Evolutionary conservation across 345 rosid species (phyloP), one percentile per base, ranked within the genome.

Genomic region (Cochlearia excelsa): DNA sequence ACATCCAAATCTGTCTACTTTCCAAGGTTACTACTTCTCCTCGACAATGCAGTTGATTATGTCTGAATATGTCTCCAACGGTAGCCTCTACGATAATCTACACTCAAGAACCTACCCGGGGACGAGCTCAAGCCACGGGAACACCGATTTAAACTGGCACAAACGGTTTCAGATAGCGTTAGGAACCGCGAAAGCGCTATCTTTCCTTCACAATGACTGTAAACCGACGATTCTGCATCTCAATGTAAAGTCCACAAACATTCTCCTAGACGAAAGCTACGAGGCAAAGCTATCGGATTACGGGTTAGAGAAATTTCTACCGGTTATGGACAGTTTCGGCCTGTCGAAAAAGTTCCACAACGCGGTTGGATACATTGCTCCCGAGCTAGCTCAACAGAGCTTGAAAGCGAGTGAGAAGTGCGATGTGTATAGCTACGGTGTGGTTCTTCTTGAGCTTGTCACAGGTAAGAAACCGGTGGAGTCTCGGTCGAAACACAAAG

Each of bases 351-450:
- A 16, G 56, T 84, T 78, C 65, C 97, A 89, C 64, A 87, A 79
- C 69, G 86, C 95, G n/a, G 92, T 87, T 40, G 99, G 99, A 29
- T 93, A 84, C 75, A 90, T 93, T n/a, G 97, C 99, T 6, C 99
- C 99, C 1, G 99, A 93, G 76, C 64, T 93, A 76, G 85, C 94
- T 65, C 75, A 58, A 16, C 23, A 16, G 70, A 79, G 94, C 53
- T 73, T 85, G 63, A 81, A 80, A 77, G 60, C 74, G 33, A 85
- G 92, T 35, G 95, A 93, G 67, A 93, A 89, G 74, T 87, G 91
- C 10, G 99, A 89, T 61, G 95, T 87, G 59, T 89, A 87, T 57
- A 93, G 97, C 67, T 89, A 80, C 29, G 95, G 99, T 48, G 95
- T 89, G 39, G 87, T 93, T 66, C 88, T 93, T 34, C 76, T 93